Evolutionary conservation across 2,329 filamentous ascomycete genomes (phyloP), one percentile per base, ranked within the genome.

Genomic region (Xylariales sp.): DNA sequence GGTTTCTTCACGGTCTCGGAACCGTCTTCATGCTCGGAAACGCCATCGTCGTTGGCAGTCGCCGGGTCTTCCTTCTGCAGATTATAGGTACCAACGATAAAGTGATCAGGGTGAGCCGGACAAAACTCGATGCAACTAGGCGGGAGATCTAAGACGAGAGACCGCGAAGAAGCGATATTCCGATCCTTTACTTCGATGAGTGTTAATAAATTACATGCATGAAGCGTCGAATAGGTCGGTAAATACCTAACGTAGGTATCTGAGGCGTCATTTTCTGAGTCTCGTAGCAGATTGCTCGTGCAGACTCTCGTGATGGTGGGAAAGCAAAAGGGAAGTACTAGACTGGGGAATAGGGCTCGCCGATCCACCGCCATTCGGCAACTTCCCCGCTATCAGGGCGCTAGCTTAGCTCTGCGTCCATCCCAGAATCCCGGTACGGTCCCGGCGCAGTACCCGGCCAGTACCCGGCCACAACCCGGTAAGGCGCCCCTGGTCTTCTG

Each of bases 71-170:
- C 77, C 68, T 85, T 84, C 69, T 93, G 83, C 34, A 97, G 85
- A 69, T 91, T 88, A 79, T 97, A 97, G 1, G 94, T 97, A 46
- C 94, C 95, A 55, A 97, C 86, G 0, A 97, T 83, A 72, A 97
- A 90, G 75, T 90, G 88, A 0, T 89, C 81, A 0, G 88, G 86
- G 65, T 88, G 77, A 0, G 80, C 78, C 0, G 89, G 89, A 70
- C 88, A 91, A 74, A 94, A 93, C 68, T 92, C 89, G n/a, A 94
- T 84, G 76, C 92, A 94, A 75, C 91, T 93, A 1, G 92, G 92
- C 3, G 92, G 92, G 0, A 92, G 82, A 60, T 92, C 87, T 23
- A 93, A 81, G 4, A 78, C 83, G 36, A 87, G 75, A 3, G 86
- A 87, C 57, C 80, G 77, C 39, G 84, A 77, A 6, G 87, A 86